Conservation (phyloP, 768 basidiomycete genomes). For the Hydnomerulius pinastri region DNA sequence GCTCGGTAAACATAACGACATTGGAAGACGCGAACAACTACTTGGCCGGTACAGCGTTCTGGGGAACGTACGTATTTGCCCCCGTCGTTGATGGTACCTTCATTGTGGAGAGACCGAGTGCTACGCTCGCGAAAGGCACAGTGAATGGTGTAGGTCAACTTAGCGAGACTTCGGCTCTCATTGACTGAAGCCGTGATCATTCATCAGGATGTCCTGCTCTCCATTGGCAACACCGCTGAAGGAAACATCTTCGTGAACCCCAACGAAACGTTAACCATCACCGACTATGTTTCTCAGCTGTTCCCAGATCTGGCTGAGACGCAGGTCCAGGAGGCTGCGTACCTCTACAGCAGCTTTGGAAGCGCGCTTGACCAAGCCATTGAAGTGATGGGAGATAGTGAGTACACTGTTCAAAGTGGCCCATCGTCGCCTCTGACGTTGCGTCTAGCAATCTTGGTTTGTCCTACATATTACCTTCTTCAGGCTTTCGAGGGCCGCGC, state of each 20-base stretch:
- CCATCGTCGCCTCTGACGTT: not conserved
- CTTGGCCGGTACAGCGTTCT: conserved; percentile 36
- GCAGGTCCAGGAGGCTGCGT: conserved; percentile 26
- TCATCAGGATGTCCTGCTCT: conserved; percentile 23
- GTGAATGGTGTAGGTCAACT: conserved; percentile 49
- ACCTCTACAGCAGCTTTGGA: conserved; percentile 33
- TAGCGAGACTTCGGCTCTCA: too few relatives aligned
- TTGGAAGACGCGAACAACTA: conserved; percentile 38
- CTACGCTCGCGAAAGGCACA: conserved; percentile 37
- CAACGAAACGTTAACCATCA: conserved; percentile 18
- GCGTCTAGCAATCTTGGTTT: conserved; percentile 35
- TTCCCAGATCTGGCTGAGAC: conserved; percentile 40
- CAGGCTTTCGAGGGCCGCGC: conserved; percentile 30
- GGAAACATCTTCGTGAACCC: conserved; percentile 30
- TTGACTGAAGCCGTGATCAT: not conserved
- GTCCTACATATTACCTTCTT: conserved; percentile 36
- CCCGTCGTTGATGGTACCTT: conserved; percentile 52
- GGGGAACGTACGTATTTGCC: conserved; percentile 39
- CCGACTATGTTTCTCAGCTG: conserved; percentile 33
- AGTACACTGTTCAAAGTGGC: conserved; percentile 11
- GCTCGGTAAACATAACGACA: conserved; percentile 28
- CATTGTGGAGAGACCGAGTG: conserved; percentile 43
- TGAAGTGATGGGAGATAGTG: conserved; percentile 45
- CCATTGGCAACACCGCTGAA: conserved; percentile 34
- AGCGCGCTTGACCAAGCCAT: conserved; percentile 36